Evolutionary conservation across 176 grass and related monocot species (phyloP).

Genomic region (Thalia dealbata): DNA sequence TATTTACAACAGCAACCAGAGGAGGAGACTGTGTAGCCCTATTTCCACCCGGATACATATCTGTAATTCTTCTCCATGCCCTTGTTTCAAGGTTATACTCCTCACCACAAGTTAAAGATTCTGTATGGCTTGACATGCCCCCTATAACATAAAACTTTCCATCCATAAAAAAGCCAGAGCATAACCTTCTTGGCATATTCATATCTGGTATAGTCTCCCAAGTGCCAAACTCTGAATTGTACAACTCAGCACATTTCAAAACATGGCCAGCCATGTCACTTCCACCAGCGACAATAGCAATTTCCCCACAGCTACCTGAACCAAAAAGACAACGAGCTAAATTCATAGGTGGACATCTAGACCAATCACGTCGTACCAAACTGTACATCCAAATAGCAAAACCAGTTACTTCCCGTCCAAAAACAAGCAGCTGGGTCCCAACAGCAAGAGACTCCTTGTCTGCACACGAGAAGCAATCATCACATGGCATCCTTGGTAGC

Average conservation of each 20-base stretch:
- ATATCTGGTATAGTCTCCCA: slow-evolving; percentile 81
- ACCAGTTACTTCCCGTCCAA: slow-evolving; percentile 68
- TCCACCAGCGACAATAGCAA: slow-evolving; percentile 80
- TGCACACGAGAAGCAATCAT: slow-evolving; percentile 76
- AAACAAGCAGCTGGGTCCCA: slow-evolving; percentile 79
- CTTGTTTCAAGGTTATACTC: slow-evolving; percentile 67
- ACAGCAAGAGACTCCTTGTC: slow-evolving; percentile 93
- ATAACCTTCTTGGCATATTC: slow-evolving; percentile 52
- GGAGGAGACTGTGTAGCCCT: slow-evolving; percentile 73
- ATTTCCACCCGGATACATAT: slow-evolving; percentile 70
- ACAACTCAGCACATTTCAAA: slow-evolving; percentile 61
- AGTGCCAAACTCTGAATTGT: slow-evolving; percentile 56
- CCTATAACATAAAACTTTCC: slow-evolving; percentile 89
- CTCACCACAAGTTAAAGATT: slow-evolving; percentile 79
- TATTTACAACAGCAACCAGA: slow-evolving; percentile 79
- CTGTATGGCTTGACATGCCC: slow-evolving; percentile 46
- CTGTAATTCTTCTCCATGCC: slow-evolving; percentile 61
- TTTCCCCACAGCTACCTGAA: slow-evolving; percentile 54
- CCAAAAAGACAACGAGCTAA: slow-evolving; percentile 71
- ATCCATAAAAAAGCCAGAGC: slow-evolving; percentile 92
- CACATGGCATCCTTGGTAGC: slow-evolving; percentile 73
- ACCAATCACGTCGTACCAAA: slow-evolving; percentile 48
- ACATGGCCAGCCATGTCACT: slow-evolving; percentile 52
- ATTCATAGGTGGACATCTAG: slow-evolving; percentile 64
- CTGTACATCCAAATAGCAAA: slow-evolving; percentile 91